Base-by-base conservation (phyloP, 805 yeast species). In the Kodamaea leandrae region DNA sequence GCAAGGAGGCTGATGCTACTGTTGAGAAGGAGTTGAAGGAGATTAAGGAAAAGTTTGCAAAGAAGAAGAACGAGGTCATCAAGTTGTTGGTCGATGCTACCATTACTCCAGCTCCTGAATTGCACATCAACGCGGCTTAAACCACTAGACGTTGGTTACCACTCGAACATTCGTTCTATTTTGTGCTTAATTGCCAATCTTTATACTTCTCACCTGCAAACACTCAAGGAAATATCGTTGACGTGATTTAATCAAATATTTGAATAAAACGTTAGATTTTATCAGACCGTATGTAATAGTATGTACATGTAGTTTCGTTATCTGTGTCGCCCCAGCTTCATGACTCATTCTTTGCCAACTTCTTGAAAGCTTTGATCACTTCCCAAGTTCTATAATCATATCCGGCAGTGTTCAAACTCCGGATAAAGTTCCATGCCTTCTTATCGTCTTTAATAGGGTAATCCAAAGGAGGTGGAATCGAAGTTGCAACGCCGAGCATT, bases 401-500 rank as follows among this genome's bases (percentile, higher is more conserved):
- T 18, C 96, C 95, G 17, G 90, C 91, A 29, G 76, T 74, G 55
- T 89, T 90, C 61, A 93, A 74, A 25, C 86, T 81, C 44, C 76
- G 76, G 4, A 93, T 93, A 66, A 93, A 86, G 14, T 72, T 73
- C 97, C 98, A 91, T 1, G 98, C 96, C 51, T 75, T 83, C 50
- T 78, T 75, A 48, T 82, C 86, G 51, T 83, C 82, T 23, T 76
- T 73, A 48, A 93, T 86, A 1, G 99, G 99, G 57, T 93, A 93
- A 61, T 93, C 98, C 37, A 93, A 66, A 2, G 91, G 88, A 27
- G 80, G 78, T 2, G 99, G 99, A 28, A 93, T 89, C 36, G 78
- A 72, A 1, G 95, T 86, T 5, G 89, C 80, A 10, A 93, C 72
- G 4, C 75, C 74, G 12, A 69, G 46, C 28, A 61, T 52, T 42